Conservation (phyloP, 106 monocot genomes). For the Dendrobium chrysotoxum region DNA sequence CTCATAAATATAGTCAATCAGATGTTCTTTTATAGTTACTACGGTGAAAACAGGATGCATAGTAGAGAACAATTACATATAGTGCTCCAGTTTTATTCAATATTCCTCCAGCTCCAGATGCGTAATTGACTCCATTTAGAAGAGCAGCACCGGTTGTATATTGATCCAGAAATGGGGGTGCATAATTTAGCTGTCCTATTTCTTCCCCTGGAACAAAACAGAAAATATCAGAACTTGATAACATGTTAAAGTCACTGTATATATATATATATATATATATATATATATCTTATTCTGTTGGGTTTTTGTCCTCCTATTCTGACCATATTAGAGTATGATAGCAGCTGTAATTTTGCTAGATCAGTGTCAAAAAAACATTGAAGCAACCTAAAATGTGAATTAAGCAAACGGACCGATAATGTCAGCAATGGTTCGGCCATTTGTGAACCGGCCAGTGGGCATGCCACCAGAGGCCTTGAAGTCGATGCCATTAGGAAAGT, state of each 20-base stretch:
- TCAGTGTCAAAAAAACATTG: too few relatives aligned
- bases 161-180: slow-evolving; percentile 61
- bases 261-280: too few relatives aligned
- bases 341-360: too few relatives aligned
- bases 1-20: neutral
- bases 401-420: slow-evolving; percentile 36
- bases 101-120: slow-evolving; percentile 87
- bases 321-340: too few relatives aligned
- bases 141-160: slow-evolving; percentile 48
- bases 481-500: slow-evolving; percentile 70
- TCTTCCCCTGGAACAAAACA: slow-evolving; percentile 35
- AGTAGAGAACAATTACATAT: slow-evolving; percentile 30
- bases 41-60: neutral
- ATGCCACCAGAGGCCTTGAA: slow-evolving; percentile 60
- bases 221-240: neutral
- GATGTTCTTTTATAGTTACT: neutral
- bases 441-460: slow-evolving; percentile 81
- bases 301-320: too few relatives aligned
- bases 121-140: slow-evolving; percentile 79
- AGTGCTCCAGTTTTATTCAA: slow-evolving; percentile 69
- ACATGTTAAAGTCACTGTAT: too few relatives aligned
- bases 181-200: slow-evolving; percentile 47
- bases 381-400: too few relatives aligned
- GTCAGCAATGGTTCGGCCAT: slow-evolving; percentile 75
- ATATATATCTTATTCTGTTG: too few relatives aligned